These are phyloP conservation scores for Trichoderma simmonsii DNA, from an alignment of 2,329 filamentous ascomycete species.

Conservation along the genomic window DNA sequence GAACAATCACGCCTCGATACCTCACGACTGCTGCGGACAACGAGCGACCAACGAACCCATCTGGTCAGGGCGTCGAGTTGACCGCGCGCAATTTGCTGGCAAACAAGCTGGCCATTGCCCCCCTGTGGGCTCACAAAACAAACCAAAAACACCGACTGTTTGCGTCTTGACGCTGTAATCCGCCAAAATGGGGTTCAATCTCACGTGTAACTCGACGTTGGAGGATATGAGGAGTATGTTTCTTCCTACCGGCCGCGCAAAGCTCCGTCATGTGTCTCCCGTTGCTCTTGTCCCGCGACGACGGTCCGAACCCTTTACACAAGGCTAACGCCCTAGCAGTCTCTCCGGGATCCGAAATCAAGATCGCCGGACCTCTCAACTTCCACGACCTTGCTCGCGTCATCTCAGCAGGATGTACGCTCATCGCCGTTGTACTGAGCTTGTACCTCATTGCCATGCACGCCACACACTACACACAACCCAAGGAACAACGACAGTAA, in stretches of 20 bases:
- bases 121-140: background rate
- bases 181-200: slow-evolving; percentile 29
- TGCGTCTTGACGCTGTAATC: background rate
- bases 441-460: slow-evolving; percentile 58
- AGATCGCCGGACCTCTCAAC: slow-evolving; percentile 47
- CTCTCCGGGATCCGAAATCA: slow-evolving; percentile 39
- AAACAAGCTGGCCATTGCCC: slow-evolving; percentile 3
- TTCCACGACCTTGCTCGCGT: slow-evolving; percentile 56
- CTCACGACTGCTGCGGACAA: background rate
- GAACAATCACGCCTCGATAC: background rate
- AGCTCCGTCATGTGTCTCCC: background rate
- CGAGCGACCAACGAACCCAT: background rate
- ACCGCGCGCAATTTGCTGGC: background rate
- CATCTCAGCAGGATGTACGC: slow-evolving; percentile 46
- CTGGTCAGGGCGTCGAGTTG: background rate
- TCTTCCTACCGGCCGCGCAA: background rate
- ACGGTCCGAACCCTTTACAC: background rate
- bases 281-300: background rate
- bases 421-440: slow-evolving; percentile 51
- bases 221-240: slow-evolving; percentile 43
- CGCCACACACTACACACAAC: slow-evolving; percentile 59
- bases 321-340: slow-evolving; percentile 31
- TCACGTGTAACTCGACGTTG: slow-evolving; percentile 43
- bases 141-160: background rate
- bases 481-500: slow-evolving; percentile 57